Percentiles rank a stretch among this genome's conserved stretches.
Conservation (phyloP, 2,329 filamentous ascomycete genomes). For the Penicillium sp. region DNA sequence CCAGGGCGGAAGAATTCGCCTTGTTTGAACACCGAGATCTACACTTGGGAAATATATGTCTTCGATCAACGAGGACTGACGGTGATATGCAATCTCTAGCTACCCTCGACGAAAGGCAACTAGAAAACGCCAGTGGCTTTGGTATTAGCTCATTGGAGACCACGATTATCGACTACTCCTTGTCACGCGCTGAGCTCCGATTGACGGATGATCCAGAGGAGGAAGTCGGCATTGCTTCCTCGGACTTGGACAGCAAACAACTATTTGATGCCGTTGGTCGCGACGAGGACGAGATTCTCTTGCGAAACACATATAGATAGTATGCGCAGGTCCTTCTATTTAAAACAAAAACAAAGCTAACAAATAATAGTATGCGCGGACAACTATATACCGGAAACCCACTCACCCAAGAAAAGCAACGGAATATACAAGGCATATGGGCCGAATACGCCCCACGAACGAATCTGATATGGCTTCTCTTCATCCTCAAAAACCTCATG, state of each 20-base stretch:
- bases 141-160: conserved; percentile 56
- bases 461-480: conserved; percentile 62
- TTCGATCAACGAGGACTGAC: conserved; percentile 36
- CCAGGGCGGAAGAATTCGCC: conserved; percentile 57
- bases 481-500: conserved; percentile 56
- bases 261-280: conserved; percentile 40
- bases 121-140: conserved; percentile 39
- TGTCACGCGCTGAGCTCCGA: conserved; percentile 56
- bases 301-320: conserved; percentile 41
- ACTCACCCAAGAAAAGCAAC: conserved; percentile 32
- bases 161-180: conserved; percentile 65
- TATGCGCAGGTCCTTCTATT: conserved; percentile 22
- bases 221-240: conserved; percentile 33
- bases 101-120: conserved; percentile 26
- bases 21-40: conserved; percentile 64
- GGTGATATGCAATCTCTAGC: conserved; percentile 31
- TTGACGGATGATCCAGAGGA: conserved; percentile 21
- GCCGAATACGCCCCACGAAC: conserved; percentile 55
- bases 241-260: conserved; percentile 41
- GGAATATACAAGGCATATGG: conserved; percentile 46
- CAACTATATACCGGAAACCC: conserved; percentile 44
- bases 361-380: conserved; percentile 33
- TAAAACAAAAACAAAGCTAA: conserved; percentile 1
- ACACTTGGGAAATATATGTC: conserved; percentile 64
- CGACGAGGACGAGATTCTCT: conserved; percentile 38